phyloP scores from a whole-genome alignment of 805 yeast genomes.

The Scheffersomyces lignosus region DNA sequence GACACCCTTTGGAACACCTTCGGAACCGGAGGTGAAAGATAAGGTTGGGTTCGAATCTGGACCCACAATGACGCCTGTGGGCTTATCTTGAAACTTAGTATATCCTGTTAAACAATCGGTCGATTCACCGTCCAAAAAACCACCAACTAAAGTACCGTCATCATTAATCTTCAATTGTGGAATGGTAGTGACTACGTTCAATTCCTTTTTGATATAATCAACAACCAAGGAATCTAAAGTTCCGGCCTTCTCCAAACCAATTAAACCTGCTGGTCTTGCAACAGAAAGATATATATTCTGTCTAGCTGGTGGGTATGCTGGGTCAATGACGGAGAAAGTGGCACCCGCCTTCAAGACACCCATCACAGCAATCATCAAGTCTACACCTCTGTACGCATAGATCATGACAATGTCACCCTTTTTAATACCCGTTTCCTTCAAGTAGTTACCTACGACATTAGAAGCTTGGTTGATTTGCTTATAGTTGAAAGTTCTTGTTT shows the following conservation, averaged over 20 bases:
- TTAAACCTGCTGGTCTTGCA: conserved; percentile 88
- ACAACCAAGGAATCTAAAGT: conserved; percentile 72
- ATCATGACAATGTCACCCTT: conserved; percentile 97
- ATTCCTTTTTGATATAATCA: conserved; percentile 70
- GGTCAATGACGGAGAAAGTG: conserved; percentile 96
- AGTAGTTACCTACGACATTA: conserved; percentile 87
- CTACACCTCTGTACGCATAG: conserved; percentile 97
- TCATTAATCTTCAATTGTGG: conserved; percentile 77
- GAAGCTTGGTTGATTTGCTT: conserved; percentile 90
- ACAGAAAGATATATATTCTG: conserved; percentile 91
- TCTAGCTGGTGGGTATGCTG: conserved; percentile 98
- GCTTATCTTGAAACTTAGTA: conserved; percentile 46
- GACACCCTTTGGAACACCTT: conserved; percentile 98
- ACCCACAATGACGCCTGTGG: conserved; percentile 91
- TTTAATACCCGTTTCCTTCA: conserved; percentile 75
- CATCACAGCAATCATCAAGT: conserved; percentile 93
- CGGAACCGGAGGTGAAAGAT: conserved; percentile 96
- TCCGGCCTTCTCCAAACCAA: conserved; percentile 91
- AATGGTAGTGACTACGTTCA: conserved; percentile 69
- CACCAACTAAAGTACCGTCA: conserved; percentile 72
- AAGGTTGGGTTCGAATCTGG: conserved; percentile 98
- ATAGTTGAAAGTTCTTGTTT: conserved; percentile 76
- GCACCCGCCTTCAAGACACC: conserved; percentile 99
- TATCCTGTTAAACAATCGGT: conserved; percentile 53
- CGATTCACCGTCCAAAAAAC: conserved; percentile 28